These are phyloP conservation scores for Guillardia theta DNA, from an alignment of 78 protist species.

Conservation along the genomic window DNA sequence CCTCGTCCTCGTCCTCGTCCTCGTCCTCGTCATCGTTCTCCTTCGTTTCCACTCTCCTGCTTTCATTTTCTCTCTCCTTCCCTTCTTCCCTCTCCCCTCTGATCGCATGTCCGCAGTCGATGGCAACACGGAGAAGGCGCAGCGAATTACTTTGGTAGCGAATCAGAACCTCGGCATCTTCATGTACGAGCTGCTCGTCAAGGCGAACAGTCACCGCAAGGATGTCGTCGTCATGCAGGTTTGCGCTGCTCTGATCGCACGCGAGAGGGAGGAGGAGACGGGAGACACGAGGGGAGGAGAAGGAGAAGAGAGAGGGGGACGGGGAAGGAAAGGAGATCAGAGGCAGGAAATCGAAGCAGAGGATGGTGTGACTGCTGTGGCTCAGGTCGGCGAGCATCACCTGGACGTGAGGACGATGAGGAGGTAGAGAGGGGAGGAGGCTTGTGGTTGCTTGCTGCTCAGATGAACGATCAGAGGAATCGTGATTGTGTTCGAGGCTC, in stretches of 20 bases:
- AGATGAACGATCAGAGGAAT: too few species aligned
- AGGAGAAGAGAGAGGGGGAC: neutral
- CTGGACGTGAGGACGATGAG: neutral
- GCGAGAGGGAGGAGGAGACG: neutral
- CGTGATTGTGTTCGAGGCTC: neutral
- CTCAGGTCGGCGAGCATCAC: neutral
- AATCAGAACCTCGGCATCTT: neutral
- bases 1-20: too few species aligned
- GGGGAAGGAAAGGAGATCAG: too few species aligned
- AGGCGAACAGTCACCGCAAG: neutral
- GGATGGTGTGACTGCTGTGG: too few species aligned
- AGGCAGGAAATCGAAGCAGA: too few species aligned
- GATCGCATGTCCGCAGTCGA: too few species aligned
- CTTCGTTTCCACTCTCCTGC: too few species aligned
- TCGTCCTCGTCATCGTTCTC: too few species aligned
- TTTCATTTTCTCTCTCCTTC: too few species aligned
- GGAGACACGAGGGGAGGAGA: neutral
- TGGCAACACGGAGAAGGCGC: neutral
- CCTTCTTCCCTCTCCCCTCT: too few species aligned
- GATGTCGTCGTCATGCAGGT: neutral
- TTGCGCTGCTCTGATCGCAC: neutral
- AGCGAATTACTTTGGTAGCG: neutral
- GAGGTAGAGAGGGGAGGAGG: neutral
- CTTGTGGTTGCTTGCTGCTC: too few species aligned
- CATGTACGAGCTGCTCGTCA: conserved; percentile 17